Conservation (phyloP, 1,284 basidiomycete species). For the Sanghuangporus sanghuang region DNA sequence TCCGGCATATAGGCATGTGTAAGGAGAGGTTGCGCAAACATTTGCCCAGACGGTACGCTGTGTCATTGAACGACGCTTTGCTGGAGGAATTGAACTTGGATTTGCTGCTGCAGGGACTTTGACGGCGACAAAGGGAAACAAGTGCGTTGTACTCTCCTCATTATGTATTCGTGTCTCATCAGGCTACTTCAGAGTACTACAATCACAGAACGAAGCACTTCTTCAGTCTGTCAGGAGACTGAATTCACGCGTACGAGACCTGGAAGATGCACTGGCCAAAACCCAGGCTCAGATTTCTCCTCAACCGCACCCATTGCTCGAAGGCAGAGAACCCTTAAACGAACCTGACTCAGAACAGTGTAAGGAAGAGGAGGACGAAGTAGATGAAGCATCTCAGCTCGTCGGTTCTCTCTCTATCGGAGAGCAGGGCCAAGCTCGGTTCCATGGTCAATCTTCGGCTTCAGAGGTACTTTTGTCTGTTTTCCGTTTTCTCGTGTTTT, state of each 20-base stretch:
- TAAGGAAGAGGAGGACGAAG: conserved; percentile 11
- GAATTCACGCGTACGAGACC: conserved; percentile 9
- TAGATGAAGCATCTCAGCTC: conserved; percentile 23
- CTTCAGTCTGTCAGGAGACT: conserved; percentile 13
- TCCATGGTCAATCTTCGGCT: conserved; percentile 42
- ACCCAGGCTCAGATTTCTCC: conserved; percentile 16
- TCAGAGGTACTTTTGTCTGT: conserved; percentile 34
- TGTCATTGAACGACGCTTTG: background rate
- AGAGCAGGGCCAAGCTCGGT: conserved; percentile 39
- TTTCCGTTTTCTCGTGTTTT: background rate
- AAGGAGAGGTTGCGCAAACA: conserved; percentile 44
- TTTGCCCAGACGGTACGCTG: conserved; percentile 44
- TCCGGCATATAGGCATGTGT: conserved; percentile 39
- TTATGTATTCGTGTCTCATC: background rate
- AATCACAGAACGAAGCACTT: conserved; percentile 16
- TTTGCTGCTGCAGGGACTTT: conserved; percentile 34
- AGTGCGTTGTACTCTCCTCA: conserved; percentile 24
- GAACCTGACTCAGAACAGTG: conserved; percentile 2
- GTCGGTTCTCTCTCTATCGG: conserved; percentile 43
- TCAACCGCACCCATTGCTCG: conserved; percentile 17
- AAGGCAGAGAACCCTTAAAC: conserved; percentile 1
- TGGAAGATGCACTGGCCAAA: conserved; percentile 13
- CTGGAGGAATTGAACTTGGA: background rate
- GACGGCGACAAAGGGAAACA: conserved; percentile 50
- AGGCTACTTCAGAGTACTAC: conserved; percentile 13